A percentile compares a stretch with the other conserved stretches of the same genome.
These are phyloP conservation scores for Backusella morwellensis DNA, from an alignment of 192 early-diverging fungal species.

Conservation along the genomic window DNA sequence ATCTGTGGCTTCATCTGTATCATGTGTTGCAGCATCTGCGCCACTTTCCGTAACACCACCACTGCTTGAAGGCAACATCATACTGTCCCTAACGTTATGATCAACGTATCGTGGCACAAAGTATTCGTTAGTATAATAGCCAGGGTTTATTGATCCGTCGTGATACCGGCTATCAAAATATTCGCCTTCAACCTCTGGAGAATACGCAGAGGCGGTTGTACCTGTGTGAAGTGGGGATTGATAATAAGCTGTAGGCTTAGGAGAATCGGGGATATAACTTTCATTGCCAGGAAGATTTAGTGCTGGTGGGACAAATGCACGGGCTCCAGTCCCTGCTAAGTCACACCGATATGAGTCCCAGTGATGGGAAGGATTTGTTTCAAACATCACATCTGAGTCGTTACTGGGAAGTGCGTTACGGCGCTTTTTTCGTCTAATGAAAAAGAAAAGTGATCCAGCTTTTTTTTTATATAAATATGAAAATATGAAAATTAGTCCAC, in stretches of 20 bases:
- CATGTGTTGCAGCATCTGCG: background rate
- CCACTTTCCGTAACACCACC: background rate
- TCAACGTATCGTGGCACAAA: background rate
- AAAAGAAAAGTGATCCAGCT: background rate
- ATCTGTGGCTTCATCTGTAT: background rate
- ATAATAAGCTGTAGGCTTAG: background rate
- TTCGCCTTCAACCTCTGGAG: background rate
- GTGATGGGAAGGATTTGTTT: background rate
- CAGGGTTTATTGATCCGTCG: background rate
- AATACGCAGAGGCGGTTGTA: background rate
- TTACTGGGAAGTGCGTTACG: background rate
- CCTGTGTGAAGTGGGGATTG: constrained; percentile 3
- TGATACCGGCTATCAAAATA: background rate
- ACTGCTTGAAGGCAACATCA: background rate
- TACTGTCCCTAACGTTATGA: background rate
- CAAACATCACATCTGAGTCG: background rate
- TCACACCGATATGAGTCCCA: background rate
- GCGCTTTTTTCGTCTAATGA: background rate
- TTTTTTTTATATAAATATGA: background rate
- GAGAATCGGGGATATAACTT: background rate
- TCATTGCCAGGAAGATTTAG: background rate
- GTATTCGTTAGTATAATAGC: background rate
- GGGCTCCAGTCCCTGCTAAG: background rate
- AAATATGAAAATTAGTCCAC: background rate
- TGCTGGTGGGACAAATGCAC: constrained; percentile 4